Evolutionary conservation across 768 basidiomycete species (phyloP), one percentile per base, ranked within the genome.

Genomic region (Leccinellum luteum): DNA sequence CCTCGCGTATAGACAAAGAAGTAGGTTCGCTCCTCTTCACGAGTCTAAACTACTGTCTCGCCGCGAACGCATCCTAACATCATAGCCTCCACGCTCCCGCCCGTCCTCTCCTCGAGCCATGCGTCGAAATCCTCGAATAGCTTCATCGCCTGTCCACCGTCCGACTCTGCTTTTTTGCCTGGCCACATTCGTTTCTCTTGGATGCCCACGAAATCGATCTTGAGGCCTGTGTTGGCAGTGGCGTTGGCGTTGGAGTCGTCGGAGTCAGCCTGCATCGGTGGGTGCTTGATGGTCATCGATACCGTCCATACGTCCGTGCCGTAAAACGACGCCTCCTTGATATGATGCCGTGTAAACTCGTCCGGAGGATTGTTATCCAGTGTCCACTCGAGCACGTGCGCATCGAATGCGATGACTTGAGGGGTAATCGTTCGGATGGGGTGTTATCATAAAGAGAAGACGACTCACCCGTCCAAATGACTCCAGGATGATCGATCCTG

Each of bases 321-420:
- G 63, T 92, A 92, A 71, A n/a, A n/a, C n/a, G n/a, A 93, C 0
- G 84, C 93, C 69, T 95, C 92, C 68, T 94, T 97, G 74, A 98
- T 83, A 64, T 94, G 91, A 66, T 98, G 96, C 8, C 94, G 81
- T 7, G 81, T 82, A 62, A 79, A 76, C 56, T 90, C 89, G 52
- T 84, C 72, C 0, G 92, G 91, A 1, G 96, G 94, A 54, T 84
- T 82, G 60, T 86, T 77, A 61, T 92, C 89, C 35, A 94, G 77
- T 15, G 83, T 85, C 95, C 95, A 98, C 53, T 81, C 73, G n/a
- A n/a, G n/a, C n/a, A n/a, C n/a, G n/a, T n/a, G n/a, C n/a, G n/a
- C n/a, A n/a, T n/a, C n/a, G 66, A 98, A 97, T 0, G 94, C 89
- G 54, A 98, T 81, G 4, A 90, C 93, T 85, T 64, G 43, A 55